Evolutionary conservation across 768 basidiomycete species (phyloP), one percentile per base, ranked within the genome.

Genomic region (Macrolepiota fuliginosa): DNA sequence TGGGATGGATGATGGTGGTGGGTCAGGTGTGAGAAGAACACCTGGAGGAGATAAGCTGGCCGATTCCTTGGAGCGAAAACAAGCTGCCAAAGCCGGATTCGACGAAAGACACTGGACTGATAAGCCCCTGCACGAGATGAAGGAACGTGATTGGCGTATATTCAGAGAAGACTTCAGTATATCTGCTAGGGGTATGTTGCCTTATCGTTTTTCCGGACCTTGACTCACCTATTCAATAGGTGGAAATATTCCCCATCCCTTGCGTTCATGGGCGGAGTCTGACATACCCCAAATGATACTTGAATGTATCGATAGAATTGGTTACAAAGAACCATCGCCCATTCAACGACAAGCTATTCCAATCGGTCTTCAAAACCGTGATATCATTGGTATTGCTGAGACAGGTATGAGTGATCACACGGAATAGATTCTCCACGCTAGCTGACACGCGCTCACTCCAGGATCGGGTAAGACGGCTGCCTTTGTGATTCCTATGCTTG

Each of bases 271-370:
- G 97, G 72, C 77, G 37, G 97, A 99, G 70, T 95, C 92, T 2
- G 75, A 71, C 17, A 98, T 98, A 50, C 96, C 95, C 9, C 74
- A 81, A 63, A 65, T 79, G 12, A 89, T 99, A 50, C 76, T 96
- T 49, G 88, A 88, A 50, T 87, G 94, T 61, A 92, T 99, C 56
- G 94, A 92, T 32, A 79, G 83, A 68, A 90, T 98, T 74, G 97
- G 97, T 0, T 99, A 99, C 80, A 95, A 93, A 69, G 96, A 98
- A 63, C 97, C 97, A 0, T 93, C 91, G 37, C 88, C 97, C 5
- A 99, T 99, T 71, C 97, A 99, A 74, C 83, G 97, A 39, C 97
- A 98, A 72, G 97, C 97, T 7, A 99, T 99, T 64, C 97, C 97
- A n/a, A 98, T 99, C 62, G 97, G 97, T 50, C 75, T 98, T 64